Base-by-base conservation (phyloP, 495 filamentous ascomycete species). In the Chaetomidium leptoderma region DNA sequence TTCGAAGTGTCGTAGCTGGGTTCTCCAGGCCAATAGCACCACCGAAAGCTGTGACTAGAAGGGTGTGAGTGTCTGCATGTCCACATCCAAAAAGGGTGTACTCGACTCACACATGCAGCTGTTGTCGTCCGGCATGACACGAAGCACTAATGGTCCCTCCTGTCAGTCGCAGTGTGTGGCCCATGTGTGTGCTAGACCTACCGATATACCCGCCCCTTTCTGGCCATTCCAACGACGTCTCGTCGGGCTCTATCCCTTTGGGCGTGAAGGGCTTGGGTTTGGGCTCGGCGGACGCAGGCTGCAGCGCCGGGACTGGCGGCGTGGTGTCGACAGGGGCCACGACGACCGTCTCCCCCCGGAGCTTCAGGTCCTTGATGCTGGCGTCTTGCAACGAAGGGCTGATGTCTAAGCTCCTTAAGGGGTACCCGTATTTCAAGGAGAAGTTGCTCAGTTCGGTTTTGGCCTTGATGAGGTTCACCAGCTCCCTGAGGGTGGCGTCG, bases 51-150 rank as follows among this genome's bases (percentile, higher is more conserved):
- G 91, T 87, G 71, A 97, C 66, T 68, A 39, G 19, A 10, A n/a
- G 14, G 11, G n/a, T 33, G 27, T 62, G 23, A 55, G 32, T 24
- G 16, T 40, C 10, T 43, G 36, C 21, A 33, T 2, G 17, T 33
- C 19, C 4, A 4, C 19, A 11, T 10, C 10, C 6, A 35, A 53
- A 6, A 16, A 3, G 19, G 13, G 33, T 58, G 8, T 7, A 43
- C 66, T 60, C 43, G 66, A 43, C 66, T 60, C 43, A 68, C 66
- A 98, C 58, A 97, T 84, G 71, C 93, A 98, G 43, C 84, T 88
- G 71, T 97, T 97, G 69, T 98, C 93, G 66, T 97, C 93, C 10
- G 92, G 90, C 93, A 98, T 97, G 33, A 97, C 90, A 3, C 93
- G 86, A 6, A 97, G 83, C 29, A 96, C 85, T 80, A 39, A 5